A percentile compares a stretch with the other conserved stretches of the same genome.
Evolutionary conservation across 495 filamentous ascomycete species (phyloP).

Genomic region (Trichoderma erinaceum): DNA sequence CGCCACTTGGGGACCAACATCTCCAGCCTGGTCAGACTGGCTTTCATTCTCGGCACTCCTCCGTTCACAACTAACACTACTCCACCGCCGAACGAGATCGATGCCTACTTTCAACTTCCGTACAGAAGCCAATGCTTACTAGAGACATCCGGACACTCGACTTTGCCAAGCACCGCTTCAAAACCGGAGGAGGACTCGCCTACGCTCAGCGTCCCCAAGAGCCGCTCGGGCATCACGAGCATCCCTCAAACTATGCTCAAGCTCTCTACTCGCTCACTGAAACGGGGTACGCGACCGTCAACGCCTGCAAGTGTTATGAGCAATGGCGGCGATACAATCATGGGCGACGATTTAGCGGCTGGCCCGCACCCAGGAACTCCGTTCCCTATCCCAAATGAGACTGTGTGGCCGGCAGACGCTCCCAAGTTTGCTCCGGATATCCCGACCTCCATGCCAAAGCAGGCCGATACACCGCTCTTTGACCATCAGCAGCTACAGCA

Average conservation of each 20-base stretch:
- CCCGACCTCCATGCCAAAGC: constrained; percentile 12
- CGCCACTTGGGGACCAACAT: constrained; percentile 17
- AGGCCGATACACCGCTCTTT: constrained; percentile 6
- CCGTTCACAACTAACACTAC: constrained; percentile 9
- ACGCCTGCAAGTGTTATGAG: constrained; percentile 8
- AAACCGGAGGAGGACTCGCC: neutral
- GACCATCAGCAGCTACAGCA: neutral
- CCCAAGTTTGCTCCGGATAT: constrained; percentile 9
- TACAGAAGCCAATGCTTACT: constrained; percentile 16
- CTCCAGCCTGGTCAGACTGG: constrained; percentile 14
- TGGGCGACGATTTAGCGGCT: constrained; percentile 9
- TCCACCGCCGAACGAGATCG: constrained; percentile 14
- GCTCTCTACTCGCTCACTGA: constrained; percentile 2
- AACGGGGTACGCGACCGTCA: neutral
- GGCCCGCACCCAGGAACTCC: constrained; percentile 17
- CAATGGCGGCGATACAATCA: constrained; percentile 14
- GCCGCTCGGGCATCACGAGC: constrained; percentile 8
- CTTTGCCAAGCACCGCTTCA: neutral
- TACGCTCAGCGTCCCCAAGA: neutral
- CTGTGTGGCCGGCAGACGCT: constrained; percentile 3
- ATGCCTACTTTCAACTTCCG: constrained; percentile 8
- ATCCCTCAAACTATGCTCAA: constrained; percentile 13
- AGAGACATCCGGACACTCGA: neutral
- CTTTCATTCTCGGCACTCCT: constrained; percentile 14
- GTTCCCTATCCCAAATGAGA: constrained; percentile 16